Percentiles rank a stretch among this genome's conserved stretches.
Evolutionary conservation across 1,139 yeast species (phyloP).

Genomic region (Geotrichum fermentans): DNA sequence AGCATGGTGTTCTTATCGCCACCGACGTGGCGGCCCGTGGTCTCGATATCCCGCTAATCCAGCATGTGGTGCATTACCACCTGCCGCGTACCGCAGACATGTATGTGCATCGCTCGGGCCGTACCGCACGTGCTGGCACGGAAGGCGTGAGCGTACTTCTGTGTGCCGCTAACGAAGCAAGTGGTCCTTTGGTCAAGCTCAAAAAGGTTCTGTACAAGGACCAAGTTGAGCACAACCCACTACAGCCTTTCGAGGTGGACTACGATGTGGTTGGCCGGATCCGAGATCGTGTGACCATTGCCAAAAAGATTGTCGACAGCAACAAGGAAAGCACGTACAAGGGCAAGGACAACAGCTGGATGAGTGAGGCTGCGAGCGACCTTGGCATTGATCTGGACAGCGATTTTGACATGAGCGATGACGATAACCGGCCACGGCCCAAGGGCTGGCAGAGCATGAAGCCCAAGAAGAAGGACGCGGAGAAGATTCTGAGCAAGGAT

Average conservation of each 20-base stretch:
- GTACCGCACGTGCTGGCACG: conserved; percentile 94
- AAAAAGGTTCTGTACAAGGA: conserved; percentile 52
- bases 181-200: conserved; percentile 77
- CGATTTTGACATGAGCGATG: conserved; percentile 41
- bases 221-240: conserved; percentile 28
- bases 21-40: conserved; percentile 99
- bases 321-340: conserved; percentile 55
- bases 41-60: conserved; percentile 82
- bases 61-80: conserved; percentile 94
- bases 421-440: conserved; percentile 48
- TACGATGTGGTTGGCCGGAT: conserved; percentile 66
- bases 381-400: conserved; percentile 75
- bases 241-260: conserved; percentile 73
- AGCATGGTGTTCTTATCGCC: conserved; percentile 68
- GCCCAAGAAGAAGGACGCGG: conserved; percentile 41
- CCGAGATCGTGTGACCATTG: conserved; percentile 61
- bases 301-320: conserved; percentile 71
- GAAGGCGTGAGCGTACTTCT: conserved; percentile 92
- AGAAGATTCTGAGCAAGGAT: conserved; percentile 37
- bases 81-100: conserved; percentile 92
- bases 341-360: conserved; percentile 74
- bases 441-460: conserved; percentile 20
- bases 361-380: conserved; percentile 87
- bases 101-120: conserved; percentile 92
- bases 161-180: conserved; percentile 87